Evolutionary conservation across 306 rosid genomes (phyloP).

Genomic region (Corylus avellana): DNA sequence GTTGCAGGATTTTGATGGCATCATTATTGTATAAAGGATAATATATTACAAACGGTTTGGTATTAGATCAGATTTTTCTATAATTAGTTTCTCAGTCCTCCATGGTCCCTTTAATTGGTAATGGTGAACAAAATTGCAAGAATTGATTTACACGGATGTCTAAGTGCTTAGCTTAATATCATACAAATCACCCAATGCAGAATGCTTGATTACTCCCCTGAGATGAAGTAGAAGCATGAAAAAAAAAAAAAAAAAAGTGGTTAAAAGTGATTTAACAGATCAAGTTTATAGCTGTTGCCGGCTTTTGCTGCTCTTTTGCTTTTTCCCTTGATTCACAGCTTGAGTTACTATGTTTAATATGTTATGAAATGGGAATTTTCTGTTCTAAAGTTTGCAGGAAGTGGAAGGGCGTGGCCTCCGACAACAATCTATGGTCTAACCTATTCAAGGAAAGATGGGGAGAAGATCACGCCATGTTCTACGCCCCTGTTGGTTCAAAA

Average conservation of each 20-base stretch:
- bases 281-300: not conserved
- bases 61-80: not conserved
- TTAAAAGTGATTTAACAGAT: not conserved
- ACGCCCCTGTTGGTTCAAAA: constrained; percentile 53
- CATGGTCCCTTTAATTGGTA: not conserved
- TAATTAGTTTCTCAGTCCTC: not conserved
- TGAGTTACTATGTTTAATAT: not conserved
- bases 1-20: not conserved
- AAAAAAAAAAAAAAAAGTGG: not conserved
- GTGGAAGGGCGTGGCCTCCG: constrained; percentile 66
- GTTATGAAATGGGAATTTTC: constrained; percentile 18
- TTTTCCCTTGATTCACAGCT: constrained; percentile 7
- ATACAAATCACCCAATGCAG: not conserved
- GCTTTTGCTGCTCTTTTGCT: not conserved
- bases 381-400: constrained; percentile 56
- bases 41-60: not conserved
- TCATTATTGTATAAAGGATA: not conserved
- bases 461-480: constrained; percentile 50
- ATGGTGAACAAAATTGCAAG: not conserved
- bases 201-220: not conserved
- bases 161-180: not conserved
- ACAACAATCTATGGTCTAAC: constrained; percentile 56
- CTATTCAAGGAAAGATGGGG: constrained; percentile 88
- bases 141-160: not conserved
- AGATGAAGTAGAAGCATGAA: not conserved